phyloP scores from a whole-genome alignment of 495 filamentous ascomycete species.

The Daldinia caldariorum region DNA sequence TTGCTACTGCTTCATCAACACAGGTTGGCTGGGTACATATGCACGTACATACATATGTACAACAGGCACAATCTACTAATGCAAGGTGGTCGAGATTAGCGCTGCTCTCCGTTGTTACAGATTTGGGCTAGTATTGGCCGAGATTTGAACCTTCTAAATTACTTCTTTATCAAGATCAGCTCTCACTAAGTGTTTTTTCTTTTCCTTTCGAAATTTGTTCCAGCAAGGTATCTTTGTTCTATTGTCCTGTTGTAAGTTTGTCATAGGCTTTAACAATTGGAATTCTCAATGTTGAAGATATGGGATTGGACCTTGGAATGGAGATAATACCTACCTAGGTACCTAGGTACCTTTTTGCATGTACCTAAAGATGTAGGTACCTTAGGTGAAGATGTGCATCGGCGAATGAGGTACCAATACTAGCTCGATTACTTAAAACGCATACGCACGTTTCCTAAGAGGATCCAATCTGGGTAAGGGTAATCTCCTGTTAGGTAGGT shows the following conservation, averaged over 20 bases:
- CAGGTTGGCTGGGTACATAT: background rate
- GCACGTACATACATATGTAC: constrained; percentile 9
- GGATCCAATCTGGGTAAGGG: constrained; percentile 22
- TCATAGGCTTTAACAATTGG: background rate
- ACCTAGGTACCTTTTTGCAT: constrained; percentile 6
- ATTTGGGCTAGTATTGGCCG: constrained; percentile 15
- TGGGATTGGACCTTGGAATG: background rate
- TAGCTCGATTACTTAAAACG: background rate
- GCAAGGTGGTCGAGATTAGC: constrained; percentile 37
- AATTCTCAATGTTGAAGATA: background rate
- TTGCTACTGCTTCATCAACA: too few species aligned
- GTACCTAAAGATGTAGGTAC: background rate
- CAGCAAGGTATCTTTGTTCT: background rate
- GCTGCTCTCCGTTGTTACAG: constrained; percentile 34
- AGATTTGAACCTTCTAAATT: constrained; percentile 10
- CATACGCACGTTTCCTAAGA: constrained; percentile 1
- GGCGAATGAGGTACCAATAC: too few species aligned
- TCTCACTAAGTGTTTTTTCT: background rate
- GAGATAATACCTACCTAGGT: background rate
- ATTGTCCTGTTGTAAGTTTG: background rate
- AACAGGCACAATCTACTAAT: constrained; percentile 21
- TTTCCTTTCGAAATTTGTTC: too few species aligned
- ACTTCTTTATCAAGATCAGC: constrained; percentile 1
- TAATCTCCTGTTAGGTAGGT: constrained; percentile 30
- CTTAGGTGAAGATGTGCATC: too few species aligned